Conservation (phyloP, 805 yeast species). For the Candida saitoana region DNA sequence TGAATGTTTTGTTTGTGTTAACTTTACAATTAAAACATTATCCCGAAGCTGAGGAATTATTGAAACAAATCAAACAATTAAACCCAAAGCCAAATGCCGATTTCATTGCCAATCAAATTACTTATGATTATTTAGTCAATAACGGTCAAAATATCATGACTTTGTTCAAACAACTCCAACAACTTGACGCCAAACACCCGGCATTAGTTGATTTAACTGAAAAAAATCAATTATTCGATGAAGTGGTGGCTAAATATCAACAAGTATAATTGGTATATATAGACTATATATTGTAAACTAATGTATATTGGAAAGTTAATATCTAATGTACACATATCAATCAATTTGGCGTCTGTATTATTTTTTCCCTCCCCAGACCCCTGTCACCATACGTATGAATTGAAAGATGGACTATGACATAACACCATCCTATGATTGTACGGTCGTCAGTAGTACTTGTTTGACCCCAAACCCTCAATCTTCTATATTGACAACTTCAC, state of each 20-base stretch:
- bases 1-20: slow-evolving; percentile 62
- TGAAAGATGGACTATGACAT: too few species aligned
- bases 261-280: slow-evolving; percentile 1
- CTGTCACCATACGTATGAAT: background rate
- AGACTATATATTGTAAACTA: background rate
- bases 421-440: too few species aligned
- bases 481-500: slow-evolving; percentile 30
- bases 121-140: slow-evolving; percentile 50
- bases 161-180: slow-evolving; percentile 44
- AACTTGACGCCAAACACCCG: slow-evolving; percentile 53
- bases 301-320: background rate
- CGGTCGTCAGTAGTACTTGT: too few species aligned
- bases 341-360: background rate
- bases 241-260: slow-evolving; percentile 57
- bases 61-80: slow-evolving; percentile 42
- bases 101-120: slow-evolving; percentile 60
- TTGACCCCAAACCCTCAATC: too few species aligned
- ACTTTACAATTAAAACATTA: slow-evolving; percentile 75
- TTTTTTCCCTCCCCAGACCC: background rate
- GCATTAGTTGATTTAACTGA: slow-evolving; percentile 55
- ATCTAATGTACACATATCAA: background rate
- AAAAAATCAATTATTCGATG: slow-evolving; percentile 63
- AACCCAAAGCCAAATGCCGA: slow-evolving; percentile 36
- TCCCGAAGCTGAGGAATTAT: slow-evolving; percentile 74
- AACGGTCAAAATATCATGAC: slow-evolving; percentile 41